Evolutionary conservation across 805 yeast genomes (phyloP).

Genomic region (Yarrowia phangngaensis): DNA sequence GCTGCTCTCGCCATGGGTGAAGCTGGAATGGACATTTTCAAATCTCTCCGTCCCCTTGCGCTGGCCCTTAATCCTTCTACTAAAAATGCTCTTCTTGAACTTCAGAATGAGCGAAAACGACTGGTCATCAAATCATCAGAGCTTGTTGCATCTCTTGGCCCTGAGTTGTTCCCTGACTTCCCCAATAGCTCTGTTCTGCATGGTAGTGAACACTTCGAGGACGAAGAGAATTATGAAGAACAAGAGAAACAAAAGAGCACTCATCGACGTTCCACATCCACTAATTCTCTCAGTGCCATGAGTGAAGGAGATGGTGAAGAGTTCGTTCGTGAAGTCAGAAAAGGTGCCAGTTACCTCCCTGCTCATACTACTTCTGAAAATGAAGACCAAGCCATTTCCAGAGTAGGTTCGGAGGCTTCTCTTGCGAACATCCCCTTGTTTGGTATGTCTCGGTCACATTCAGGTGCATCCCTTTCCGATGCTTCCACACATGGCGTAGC

Average conservation of each 20-base stretch:
- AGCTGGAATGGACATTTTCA: constrained; percentile 83
- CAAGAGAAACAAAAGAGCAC: constrained; percentile 1
- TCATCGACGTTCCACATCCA: constrained; percentile 9
- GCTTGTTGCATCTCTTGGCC: constrained; percentile 75
- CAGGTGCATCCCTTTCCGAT: constrained; percentile 25
- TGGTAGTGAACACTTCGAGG: constrained; percentile 27
- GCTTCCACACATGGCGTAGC: constrained; percentile 18
- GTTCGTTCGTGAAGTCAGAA: constrained; percentile 21
- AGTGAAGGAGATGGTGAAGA: constrained; percentile 27
- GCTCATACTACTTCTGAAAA: constrained; percentile 40
- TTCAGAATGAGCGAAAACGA: constrained; percentile 58
- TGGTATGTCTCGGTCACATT: constrained; percentile 41
- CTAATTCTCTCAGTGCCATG: constrained; percentile 14
- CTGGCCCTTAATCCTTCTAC: constrained; percentile 43
- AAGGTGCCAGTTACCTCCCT: constrained; percentile 27
- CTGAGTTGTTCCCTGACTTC: constrained; percentile 82
- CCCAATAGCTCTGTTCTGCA: constrained; percentile 28
- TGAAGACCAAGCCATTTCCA: constrained; percentile 55
- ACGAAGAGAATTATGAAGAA: constrained; percentile 28
- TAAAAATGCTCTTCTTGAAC: constrained; percentile 44
- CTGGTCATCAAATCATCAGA: constrained; percentile 74
- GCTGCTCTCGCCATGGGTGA: constrained; percentile 92
- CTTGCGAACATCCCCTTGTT: constrained; percentile 63
- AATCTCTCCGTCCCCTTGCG: constrained; percentile 75
- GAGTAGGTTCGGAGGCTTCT: constrained; percentile 59